Base-by-base conservation (phyloP, 495 filamentous ascomycete species). In the Penicillium alfredii region DNA sequence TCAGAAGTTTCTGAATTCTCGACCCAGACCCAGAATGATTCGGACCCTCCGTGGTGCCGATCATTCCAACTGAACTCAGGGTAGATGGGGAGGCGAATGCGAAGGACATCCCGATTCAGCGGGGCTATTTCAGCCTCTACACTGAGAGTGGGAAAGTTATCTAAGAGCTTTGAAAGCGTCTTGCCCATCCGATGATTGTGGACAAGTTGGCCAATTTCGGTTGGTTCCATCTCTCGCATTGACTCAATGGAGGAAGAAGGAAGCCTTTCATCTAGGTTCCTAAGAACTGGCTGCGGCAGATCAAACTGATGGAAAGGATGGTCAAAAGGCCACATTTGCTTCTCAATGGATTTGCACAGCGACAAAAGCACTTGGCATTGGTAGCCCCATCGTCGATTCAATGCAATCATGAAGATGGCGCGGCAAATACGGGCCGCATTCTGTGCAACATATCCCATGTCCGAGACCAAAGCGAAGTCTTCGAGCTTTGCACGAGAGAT, bases 21-120 rank as follows among this genome's bases (percentile, higher is more conserved):
- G 10, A 97, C 90, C 93, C 93, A 97, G 31, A 97, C 81, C 78
- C 89, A 97, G 62, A 92, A 99, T 12, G 87, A 88, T 53, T 99
- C 92, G 2, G 90, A 94, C 4, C 77, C 82, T 2, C 93, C 93
- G 58, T 99, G 86, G 32, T 95, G 74, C n/a, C 80, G 80, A 44
- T 99, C 93, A 44, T 94, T 95, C 92, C 92, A 99, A 8, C 68
- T 73, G 58, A 97, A 99, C 15, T 97, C 88, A 0, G 93, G 84
- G 3, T 80, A 87, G 20, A 99, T 69, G 32, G 63, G 86, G 0
- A 99, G 76, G 37, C 82, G 81, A 42, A 99, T 84, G 15, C 89
- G 75, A 32, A 99, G 68, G 11, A 99, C 89, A 53, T 99, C 88
- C 14, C 93, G 74, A 44, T 99, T 99, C 25, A 99, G 65, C 3